phyloP scores from a whole-genome alignment of 345 rosid species.

The Camelina neglecta region DNA sequence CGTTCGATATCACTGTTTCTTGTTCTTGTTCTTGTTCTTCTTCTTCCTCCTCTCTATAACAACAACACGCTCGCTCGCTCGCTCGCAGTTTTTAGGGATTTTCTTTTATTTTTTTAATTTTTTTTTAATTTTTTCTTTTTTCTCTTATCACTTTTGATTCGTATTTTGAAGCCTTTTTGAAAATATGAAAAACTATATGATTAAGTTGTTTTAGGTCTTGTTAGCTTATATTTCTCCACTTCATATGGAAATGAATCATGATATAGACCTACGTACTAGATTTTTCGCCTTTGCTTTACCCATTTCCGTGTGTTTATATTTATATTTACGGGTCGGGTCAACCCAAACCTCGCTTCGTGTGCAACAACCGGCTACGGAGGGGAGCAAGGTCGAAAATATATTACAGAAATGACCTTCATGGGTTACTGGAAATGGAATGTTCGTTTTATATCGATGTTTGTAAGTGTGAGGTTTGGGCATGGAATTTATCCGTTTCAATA shows the following conservation, averaged over 20 bases:
- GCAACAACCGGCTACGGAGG: conserved; percentile 28
- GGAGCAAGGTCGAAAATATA: background rate
- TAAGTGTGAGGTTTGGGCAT: conserved; percentile 22
- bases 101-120: background rate
- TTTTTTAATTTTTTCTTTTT: background rate
- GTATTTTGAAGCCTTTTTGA: conserved; percentile 24
- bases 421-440: conserved; percentile 27
- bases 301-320: conserved; percentile 17
- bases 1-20: conserved; percentile 26
- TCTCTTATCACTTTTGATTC: background rate
- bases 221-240: conserved; percentile 14
- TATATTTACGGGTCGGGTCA: conserved; percentile 21
- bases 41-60: conserved; percentile 17
- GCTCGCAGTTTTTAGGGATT: conserved; percentile 40
- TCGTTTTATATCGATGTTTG: conserved; percentile 9
- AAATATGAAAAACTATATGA: conserved; percentile 15
- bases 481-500: background rate
- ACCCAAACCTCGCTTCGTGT: conserved; percentile 32
- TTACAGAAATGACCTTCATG: conserved; percentile 29
- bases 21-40: background rate
- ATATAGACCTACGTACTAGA: conserved; percentile 39
- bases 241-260: conserved; percentile 24
- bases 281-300: conserved; percentile 33
- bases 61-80: background rate
- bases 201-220: background rate